A percentile compares a stretch with the other conserved stretches of the same genome.
These are phyloP conservation scores for Auriscalpium orientale DNA, from an alignment of 768 basidiomycete species.

Conservation along the genomic window DNA sequence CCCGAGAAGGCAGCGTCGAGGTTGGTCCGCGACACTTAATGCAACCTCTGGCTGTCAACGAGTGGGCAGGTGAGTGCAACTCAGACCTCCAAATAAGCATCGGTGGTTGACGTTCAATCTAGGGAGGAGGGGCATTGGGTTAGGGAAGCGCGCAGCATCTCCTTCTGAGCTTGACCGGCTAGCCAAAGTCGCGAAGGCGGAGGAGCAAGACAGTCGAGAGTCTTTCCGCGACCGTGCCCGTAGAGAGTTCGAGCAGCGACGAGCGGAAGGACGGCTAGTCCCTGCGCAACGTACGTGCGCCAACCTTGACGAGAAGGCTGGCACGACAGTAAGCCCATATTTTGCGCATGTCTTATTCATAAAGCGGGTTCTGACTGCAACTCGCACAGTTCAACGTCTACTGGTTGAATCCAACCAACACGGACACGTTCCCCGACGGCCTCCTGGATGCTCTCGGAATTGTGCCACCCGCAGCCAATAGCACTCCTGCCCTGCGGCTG, in stretches of 20 bases:
- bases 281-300: conserved; percentile 69
- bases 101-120: not conserved
- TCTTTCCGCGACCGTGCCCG: conserved; percentile 65
- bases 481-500: conserved; percentile 30
- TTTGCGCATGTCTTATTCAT: not conserved
- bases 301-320: conserved; percentile 68
- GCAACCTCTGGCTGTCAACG: conserved; percentile 67
- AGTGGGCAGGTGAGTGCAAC: conserved; percentile 63
- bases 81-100: not conserved
- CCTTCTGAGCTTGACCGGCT: conserved; percentile 55
- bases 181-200: conserved; percentile 64
- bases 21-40: conserved; percentile 32
- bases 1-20: too few relatives aligned
- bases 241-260: conserved; percentile 68
- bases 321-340: conserved; percentile 45
- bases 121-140: conserved; percentile 78
- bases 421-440: conserved; percentile 58
- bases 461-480: conserved; percentile 25
- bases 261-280: conserved; percentile 62
- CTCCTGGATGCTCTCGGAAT: conserved; percentile 52
- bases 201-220: conserved; percentile 45
- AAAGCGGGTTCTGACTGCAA: not conserved
- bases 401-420: conserved; percentile 64
- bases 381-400: conserved; percentile 66
- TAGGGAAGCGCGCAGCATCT: conserved; percentile 60